Evolutionary conservation across 129 eudicot species (phyloP).

Genomic region (Tagetes erecta): DNA sequence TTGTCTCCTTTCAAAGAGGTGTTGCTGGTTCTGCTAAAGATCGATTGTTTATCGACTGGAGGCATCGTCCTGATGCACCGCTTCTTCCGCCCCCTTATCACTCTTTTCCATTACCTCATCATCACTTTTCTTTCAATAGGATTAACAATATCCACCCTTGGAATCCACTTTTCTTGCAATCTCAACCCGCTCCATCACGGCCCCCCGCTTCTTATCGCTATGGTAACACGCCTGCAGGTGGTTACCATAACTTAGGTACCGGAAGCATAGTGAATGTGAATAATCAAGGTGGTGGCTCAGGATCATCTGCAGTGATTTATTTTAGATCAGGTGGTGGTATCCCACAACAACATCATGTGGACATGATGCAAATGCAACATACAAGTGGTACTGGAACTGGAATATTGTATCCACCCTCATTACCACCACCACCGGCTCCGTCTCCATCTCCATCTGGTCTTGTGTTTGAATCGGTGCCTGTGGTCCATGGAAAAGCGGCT

Average conservation of each 20-base stretch:
- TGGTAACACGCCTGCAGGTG: not conserved
- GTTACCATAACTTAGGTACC: slow-evolving; percentile 33
- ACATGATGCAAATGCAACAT: slow-evolving; percentile 43
- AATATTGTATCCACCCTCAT: slow-evolving; percentile 29
- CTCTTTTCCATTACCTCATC: slow-evolving; percentile 31
- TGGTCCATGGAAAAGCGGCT: slow-evolving; percentile 89
- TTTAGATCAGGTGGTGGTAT: slow-evolving; percentile 42
- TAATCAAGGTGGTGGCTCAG: slow-evolving; percentile 47
- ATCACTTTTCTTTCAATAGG: slow-evolving; percentile 40
- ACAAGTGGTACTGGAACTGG: slow-evolving; percentile 24
- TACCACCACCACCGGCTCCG: slow-evolving; percentile 30
- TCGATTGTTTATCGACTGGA: slow-evolving; percentile 83
- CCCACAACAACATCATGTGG: slow-evolving; percentile 38
- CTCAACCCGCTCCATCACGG: slow-evolving; percentile 34
- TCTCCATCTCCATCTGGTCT: slow-evolving; percentile 2
- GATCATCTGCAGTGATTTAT: slow-evolving; percentile 50
- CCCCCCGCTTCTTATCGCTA: slow-evolving; percentile 31
- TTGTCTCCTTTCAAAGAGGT: slow-evolving; percentile 84
- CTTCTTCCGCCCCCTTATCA: slow-evolving; percentile 20
- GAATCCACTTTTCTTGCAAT: slow-evolving; percentile 53
- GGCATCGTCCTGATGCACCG: slow-evolving; percentile 76
- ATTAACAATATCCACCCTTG: slow-evolving; percentile 42
- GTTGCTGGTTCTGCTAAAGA: slow-evolving; percentile 70
- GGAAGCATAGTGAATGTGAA: slow-evolving; percentile 35
- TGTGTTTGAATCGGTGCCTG: slow-evolving; percentile 92